A percentile compares a stretch with the other conserved stretches of the same genome.
Evolutionary conservation across 345 rosid genomes (phyloP).

Genomic region (Citrus australasica): DNA sequence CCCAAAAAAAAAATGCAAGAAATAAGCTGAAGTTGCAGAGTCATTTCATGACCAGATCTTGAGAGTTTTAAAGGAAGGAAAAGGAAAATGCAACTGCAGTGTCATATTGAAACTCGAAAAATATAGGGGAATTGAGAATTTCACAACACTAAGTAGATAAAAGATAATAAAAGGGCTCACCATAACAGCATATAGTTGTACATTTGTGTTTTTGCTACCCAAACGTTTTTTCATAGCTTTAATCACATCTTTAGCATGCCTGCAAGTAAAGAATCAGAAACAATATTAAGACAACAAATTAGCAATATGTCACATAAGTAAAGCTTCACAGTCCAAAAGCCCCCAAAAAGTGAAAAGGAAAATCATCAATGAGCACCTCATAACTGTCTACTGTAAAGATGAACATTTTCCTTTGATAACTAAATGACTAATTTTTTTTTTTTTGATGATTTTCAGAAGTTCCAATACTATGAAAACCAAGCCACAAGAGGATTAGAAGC

Average conservation of each 20-base stretch:
- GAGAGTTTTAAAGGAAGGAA: neutral
- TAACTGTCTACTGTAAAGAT: neutral
- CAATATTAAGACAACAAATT: neutral
- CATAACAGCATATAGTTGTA: conserved; percentile 78
- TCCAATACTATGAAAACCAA: neutral
- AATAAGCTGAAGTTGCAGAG: neutral
- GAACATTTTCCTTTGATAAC: neutral
- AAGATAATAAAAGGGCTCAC: conserved; percentile 34
- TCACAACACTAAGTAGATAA: neutral
- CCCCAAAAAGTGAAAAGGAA: neutral
- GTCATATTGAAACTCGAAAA: neutral
- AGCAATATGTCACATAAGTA: neutral
- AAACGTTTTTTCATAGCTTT: conserved; percentile 88
- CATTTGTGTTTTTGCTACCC: conserved; percentile 61
- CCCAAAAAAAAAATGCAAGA: neutral
- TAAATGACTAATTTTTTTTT: neutral
- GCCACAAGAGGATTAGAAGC: neutral
- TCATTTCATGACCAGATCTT: neutral
- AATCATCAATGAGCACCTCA: neutral
- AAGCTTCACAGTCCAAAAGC: neutral
- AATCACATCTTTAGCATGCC: conserved; percentile 78
- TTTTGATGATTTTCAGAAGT: neutral
- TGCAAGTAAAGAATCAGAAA: conserved; percentile 23
- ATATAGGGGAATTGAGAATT: neutral
- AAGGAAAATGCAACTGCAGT: neutral